These are phyloP conservation scores for Blastomyces emzantsi DNA, from an alignment of 2,329 filamentous ascomycete species.

Conservation along the genomic window DNA sequence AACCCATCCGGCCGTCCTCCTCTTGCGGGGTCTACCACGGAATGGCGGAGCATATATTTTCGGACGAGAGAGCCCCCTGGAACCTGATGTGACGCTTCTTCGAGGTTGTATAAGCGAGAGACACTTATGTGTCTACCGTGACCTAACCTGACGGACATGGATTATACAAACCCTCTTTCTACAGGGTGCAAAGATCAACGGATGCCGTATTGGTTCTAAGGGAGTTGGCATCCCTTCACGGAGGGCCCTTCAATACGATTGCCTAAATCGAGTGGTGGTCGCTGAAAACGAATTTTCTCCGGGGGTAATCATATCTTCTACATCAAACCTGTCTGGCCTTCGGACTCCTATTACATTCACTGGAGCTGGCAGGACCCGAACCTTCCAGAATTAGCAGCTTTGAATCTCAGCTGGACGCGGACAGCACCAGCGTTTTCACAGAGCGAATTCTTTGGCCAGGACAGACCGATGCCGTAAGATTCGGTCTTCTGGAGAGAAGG, in stretches of 20 bases:
- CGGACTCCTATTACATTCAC: conserved; percentile 1
- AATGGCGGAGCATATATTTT: conserved; percentile 9
- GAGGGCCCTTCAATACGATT: conserved; percentile 2
- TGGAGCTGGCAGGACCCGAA: conserved; percentile 5
- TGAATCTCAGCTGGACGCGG: conserved; percentile 5
- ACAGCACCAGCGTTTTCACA: background rate
- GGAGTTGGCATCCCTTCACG: background rate
- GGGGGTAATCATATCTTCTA: conserved; percentile 1
- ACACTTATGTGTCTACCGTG: conserved; percentile 7
- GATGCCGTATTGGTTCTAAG: background rate
- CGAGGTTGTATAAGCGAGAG: background rate
- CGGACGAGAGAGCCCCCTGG: background rate
- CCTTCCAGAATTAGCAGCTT: conserved; percentile 3
- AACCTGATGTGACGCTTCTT: background rate
- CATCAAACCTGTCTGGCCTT: conserved; percentile 4
- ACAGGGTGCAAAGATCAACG: background rate
- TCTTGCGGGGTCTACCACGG: background rate
- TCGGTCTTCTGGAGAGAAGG: conserved; percentile 2
- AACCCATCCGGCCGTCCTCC: conserved; percentile 1
- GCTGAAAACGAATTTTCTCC: background rate
- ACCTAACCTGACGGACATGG: conserved; percentile 3
- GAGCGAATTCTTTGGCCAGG: background rate
- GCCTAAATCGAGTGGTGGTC: conserved; percentile 1
- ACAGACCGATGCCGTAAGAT: background rate
- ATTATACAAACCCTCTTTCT: too few species aligned